Evolutionary conservation across 257 asterid species (phyloP).

Genomic region (Lantana camara): DNA sequence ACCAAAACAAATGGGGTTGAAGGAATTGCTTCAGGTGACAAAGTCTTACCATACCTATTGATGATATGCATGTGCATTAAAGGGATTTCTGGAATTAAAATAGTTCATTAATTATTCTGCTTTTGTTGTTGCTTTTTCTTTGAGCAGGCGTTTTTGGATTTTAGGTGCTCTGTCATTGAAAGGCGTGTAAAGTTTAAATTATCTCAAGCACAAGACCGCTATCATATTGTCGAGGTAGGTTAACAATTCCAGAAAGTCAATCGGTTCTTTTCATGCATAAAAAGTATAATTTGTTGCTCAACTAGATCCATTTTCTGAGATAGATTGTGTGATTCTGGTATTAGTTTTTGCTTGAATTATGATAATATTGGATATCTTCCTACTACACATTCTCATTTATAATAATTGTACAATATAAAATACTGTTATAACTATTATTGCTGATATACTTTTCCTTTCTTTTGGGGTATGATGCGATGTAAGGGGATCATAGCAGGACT

Average conservation of each 20-base stretch:
- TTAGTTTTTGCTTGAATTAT: conserved; percentile 12
- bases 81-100: conserved; percentile 20
- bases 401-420: conserved; percentile 5
- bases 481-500: conserved; percentile 91
- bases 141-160: conserved; percentile 87
- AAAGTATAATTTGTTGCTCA: conserved; percentile 16
- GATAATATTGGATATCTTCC: conserved; percentile 8
- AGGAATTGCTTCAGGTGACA: conserved; percentile 91
- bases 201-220: conserved; percentile 83
- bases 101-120: conserved; percentile 10
- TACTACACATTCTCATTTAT: conserved; percentile 7
- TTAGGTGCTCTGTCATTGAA: conserved; percentile 91
- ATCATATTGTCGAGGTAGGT: conserved; percentile 92
- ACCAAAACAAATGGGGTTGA: conserved; percentile 96
- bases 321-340: background rate
- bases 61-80: conserved; percentile 14
- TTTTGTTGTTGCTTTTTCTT: conserved; percentile 20
- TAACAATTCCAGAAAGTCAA: conserved; percentile 19
- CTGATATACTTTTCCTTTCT: conserved; percentile 26
- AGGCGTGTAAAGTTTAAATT: conserved; percentile 85
- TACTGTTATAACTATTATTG: conserved; percentile 3
- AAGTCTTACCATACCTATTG: conserved; percentile 23
- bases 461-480: conserved; percentile 31
- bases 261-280: background rate
- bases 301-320: conserved; percentile 8